Percentiles rank a stretch among this genome's conserved stretches.
These are phyloP conservation scores for Schizopora paradoxa DNA, from an alignment of 1,284 basidiomycete genomes.

Conservation along the genomic window DNA sequence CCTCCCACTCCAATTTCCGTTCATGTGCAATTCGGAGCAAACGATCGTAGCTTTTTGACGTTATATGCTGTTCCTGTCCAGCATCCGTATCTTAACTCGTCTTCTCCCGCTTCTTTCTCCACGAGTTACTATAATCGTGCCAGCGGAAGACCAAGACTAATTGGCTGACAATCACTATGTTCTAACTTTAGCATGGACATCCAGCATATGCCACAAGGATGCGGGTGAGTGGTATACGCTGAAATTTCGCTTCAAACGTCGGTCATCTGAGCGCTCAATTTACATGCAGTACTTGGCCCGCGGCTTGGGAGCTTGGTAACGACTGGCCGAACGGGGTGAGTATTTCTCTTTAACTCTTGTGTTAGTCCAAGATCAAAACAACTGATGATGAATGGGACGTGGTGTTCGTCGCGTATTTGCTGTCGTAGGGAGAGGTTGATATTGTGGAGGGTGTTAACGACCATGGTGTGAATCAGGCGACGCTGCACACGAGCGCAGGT, in stretches of 20 bases:
- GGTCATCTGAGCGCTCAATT: conserved; percentile 4
- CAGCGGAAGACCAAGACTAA: background rate
- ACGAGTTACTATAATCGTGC: background rate
- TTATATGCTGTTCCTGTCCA: background rate
- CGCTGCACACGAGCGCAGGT: conserved; percentile 40
- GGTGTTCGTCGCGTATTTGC: too few relatives aligned
- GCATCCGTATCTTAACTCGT: background rate
- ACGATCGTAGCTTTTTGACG: background rate
- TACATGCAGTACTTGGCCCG: conserved; percentile 34
- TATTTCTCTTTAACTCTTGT: background rate
- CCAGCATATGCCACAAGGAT: conserved; percentile 54
- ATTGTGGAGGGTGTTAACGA: conserved; percentile 37
- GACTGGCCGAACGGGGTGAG: conserved; percentile 30
- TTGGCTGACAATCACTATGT: background rate
- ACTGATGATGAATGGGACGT: background rate
- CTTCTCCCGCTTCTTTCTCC: background rate
- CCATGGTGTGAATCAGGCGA: conserved; percentile 31
- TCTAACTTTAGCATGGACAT: conserved; percentile 29
- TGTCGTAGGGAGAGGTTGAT: conserved; percentile 29
- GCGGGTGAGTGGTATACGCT: conserved; percentile 42
- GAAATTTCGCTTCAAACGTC: conserved; percentile 5
- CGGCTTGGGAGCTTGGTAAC: conserved; percentile 36
- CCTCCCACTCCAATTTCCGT: background rate
- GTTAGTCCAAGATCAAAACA: conserved; percentile 1
- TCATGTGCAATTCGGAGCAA: too few relatives aligned